These are phyloP conservation scores for Yamadazyma atmosphaerica DNA, from an alignment of 1,139 yeast genomes.

Conservation along the genomic window DNA sequence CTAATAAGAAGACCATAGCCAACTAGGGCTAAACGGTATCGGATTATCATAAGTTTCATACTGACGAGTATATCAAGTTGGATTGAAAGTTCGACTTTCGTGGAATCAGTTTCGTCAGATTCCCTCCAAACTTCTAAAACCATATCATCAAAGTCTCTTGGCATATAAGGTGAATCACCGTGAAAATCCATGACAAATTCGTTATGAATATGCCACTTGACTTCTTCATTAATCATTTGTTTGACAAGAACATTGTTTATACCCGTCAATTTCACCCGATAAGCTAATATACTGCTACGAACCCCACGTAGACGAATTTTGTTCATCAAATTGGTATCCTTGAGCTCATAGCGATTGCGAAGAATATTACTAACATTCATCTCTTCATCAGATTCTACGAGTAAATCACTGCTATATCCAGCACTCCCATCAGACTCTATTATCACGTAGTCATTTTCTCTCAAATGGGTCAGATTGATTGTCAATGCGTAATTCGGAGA, in stretches of 20 bases:
- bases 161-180: conserved; percentile 80
- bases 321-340: neutral
- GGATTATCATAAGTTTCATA: conserved; percentile 54
- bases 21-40: conserved; percentile 64
- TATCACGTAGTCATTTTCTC: conserved; percentile 3
- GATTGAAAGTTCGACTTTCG: conserved; percentile 21
- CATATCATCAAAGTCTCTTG: conserved; percentile 32
- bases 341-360: neutral
- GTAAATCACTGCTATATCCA: neutral
- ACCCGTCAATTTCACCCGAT: conserved; percentile 4
- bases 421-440: conserved; percentile 5
- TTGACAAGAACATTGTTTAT: conserved; percentile 62
- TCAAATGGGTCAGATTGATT: conserved; percentile 4
- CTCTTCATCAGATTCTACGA: neutral
- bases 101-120: neutral
- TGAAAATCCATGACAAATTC: conserved; percentile 42
- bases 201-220: conserved; percentile 70
- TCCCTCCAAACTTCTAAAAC: conserved; percentile 50
- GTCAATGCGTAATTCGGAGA: conserved; percentile 44
- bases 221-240: conserved; percentile 70
- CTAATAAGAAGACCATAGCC: conserved; percentile 56
- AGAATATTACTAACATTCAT: neutral
- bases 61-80: conserved; percentile 45
- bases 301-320: conserved; percentile 29
- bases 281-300: conserved; percentile 61